phyloP scores from a whole-genome alignment of 2,329 filamentous ascomycete genomes.

The Mollisia scopiformis region DNA sequence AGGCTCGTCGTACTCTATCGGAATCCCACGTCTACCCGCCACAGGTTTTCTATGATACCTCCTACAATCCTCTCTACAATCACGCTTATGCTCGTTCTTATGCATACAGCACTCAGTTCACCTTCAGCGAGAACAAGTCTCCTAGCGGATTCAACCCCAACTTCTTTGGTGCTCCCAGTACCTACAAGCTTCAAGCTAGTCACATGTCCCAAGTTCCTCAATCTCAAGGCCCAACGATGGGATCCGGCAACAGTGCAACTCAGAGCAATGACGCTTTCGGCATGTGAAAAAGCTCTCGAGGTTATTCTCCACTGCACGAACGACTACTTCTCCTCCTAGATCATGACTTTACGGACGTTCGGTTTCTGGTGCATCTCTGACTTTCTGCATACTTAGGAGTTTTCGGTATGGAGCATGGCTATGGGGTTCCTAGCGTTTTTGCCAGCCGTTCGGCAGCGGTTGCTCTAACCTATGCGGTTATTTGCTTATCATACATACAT shows the following conservation, averaged over 20 bases:
- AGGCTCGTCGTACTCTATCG: constrained; percentile 21
- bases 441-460: not conserved
- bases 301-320: too few relatives aligned
- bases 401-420: not conserved
- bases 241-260: not conserved
- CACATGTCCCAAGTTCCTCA: constrained; percentile 10
- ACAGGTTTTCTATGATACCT: constrained; percentile 31
- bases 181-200: constrained; percentile 24
- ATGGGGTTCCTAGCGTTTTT: not conserved
- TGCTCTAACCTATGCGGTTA: not conserved
- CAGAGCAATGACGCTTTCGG: not conserved
- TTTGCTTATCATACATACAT: constrained; percentile 1
- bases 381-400: not conserved
- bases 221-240: constrained; percentile 12
- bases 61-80: constrained; percentile 34
- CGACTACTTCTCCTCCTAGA: too few relatives aligned
- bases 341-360: not conserved
- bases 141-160: constrained; percentile 2
- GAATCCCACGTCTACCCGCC: constrained; percentile 30
- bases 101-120: constrained; percentile 11
- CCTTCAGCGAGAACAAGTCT: constrained; percentile 15
- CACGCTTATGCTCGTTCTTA: constrained; percentile 26
- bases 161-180: constrained; percentile 5
- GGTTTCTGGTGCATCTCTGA: not conserved
- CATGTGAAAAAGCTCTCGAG: constrained; percentile 1